Percentiles rank a stretch among this genome's conserved stretches.
Evolutionary conservation across 148 eudicot species (phyloP).

Genomic region (Camellia japonica): DNA sequence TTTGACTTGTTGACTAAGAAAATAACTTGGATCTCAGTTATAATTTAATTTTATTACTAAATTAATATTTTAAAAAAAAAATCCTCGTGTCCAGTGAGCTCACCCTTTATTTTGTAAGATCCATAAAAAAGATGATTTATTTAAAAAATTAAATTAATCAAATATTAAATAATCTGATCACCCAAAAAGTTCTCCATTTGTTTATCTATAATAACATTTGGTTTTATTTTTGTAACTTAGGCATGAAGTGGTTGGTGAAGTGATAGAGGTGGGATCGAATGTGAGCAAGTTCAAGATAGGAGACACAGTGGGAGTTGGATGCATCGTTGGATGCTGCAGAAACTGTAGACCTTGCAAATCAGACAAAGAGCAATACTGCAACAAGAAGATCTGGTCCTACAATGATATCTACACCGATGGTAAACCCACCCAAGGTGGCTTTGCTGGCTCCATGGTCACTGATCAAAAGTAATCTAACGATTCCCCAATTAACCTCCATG

Average conservation of each 20-base stretch:
- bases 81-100: no score
- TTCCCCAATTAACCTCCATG: background rate
- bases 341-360: constrained; percentile 65
- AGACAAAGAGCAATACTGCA: constrained; percentile 81
- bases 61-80: no score
- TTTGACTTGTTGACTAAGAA: no score
- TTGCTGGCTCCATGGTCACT: constrained; percentile 61
- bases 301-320: constrained; percentile 68
- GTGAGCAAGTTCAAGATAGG: constrained; percentile 66
- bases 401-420: constrained; percentile 93
- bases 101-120: no score
- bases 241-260: constrained; percentile 93
- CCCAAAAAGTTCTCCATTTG: no score
- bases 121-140: no score
- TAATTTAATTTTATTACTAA: no score
- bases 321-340: constrained; percentile 68
- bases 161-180: no score
- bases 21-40: no score
- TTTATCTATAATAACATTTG: background rate
- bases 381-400: constrained; percentile 88
- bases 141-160: no score
- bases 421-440: constrained; percentile 90
- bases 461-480: constrained; percentile 63
- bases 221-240: constrained; percentile 15
- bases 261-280: constrained; percentile 35